A percentile compares a stretch with the other conserved stretches of the same genome.
phyloP scores from a whole-genome alignment of 192 early-diverging fungal genomes.

The Bifiguratus adelaidae region DNA sequence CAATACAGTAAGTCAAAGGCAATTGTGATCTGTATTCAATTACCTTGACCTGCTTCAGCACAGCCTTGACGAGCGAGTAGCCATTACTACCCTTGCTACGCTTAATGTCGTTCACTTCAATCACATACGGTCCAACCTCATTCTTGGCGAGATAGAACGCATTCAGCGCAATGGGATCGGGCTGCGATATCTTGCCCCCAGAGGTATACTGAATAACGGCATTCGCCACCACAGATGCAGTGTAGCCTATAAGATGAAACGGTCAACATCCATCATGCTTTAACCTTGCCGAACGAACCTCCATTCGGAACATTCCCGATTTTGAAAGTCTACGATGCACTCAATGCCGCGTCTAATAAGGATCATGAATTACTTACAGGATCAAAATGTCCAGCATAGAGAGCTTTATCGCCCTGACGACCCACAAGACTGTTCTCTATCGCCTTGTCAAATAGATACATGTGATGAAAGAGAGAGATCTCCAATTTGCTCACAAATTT shows the following conservation, averaged over 20 bases:
- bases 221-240: conserved; percentile 3
- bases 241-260: conserved; percentile 8
- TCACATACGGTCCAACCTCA: neutral
- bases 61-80: conserved; percentile 8
- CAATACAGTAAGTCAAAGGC: neutral
- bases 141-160: conserved; percentile 16
- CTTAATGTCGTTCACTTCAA: conserved; percentile 16
- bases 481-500: no score
- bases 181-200: conserved; percentile 5
- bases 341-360: neutral
- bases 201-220: conserved; percentile 6
- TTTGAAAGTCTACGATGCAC: neutral
- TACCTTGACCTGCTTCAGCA: conserved; percentile 12
- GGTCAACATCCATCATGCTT: neutral
- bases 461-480: neutral
- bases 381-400: conserved; percentile 3
- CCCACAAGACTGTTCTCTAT: conserved; percentile 7
- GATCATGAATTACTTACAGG: neutral
- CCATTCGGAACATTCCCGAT: conserved; percentile 16
- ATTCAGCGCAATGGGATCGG: conserved; percentile 17
- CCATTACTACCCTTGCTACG: conserved; percentile 5
- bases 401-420: neutral
- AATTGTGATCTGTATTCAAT: neutral
- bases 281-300: conserved; percentile 2
- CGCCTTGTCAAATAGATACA: conserved; percentile 8